Evolutionary conservation across 306 rosid species (phyloP).

Genomic region (Echinosophora koreensis): DNA sequence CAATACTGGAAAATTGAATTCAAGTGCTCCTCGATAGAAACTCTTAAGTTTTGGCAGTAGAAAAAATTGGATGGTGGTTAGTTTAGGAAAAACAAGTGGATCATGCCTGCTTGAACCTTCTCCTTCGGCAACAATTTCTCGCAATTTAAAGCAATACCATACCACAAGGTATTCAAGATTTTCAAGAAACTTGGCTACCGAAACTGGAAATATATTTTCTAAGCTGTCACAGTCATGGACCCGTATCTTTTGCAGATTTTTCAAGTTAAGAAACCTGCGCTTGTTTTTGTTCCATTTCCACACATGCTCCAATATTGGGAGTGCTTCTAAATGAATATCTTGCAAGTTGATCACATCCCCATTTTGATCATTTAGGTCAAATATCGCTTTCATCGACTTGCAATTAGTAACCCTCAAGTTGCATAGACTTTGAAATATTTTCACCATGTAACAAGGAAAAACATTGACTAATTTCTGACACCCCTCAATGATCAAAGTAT

Average conservation of each 20-base stretch:
- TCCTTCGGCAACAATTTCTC: not conserved
- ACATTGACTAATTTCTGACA: not conserved
- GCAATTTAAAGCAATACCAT: not conserved
- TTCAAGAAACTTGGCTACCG: not conserved
- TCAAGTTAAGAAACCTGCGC: not conserved
- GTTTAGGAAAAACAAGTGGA: not conserved
- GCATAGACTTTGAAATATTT: not conserved
- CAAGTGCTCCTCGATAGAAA: not conserved
- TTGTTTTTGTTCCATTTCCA: constrained; percentile 41
- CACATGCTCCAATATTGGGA: constrained; percentile 25
- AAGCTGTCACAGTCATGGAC: not conserved
- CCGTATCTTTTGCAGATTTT: not conserved
- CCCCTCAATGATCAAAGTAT: not conserved
- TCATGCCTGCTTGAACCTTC: not conserved
- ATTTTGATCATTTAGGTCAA: not conserved
- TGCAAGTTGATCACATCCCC: not conserved
- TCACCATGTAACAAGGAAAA: constrained; percentile 19
- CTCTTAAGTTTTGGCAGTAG: not conserved
- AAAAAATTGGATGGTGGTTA: not conserved
- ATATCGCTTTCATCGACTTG: constrained; percentile 25
- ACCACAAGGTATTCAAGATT: constrained; percentile 2
- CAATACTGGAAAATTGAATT: not conserved
- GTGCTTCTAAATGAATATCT: not conserved
- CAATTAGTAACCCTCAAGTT: constrained; percentile 11
- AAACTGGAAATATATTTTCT: constrained; percentile 35